Percentiles rank a stretch among this genome's conserved stretches.
Evolutionary conservation across 176 grass and related monocot genomes (phyloP).

Genomic region (Elymus sibiricus): DNA sequence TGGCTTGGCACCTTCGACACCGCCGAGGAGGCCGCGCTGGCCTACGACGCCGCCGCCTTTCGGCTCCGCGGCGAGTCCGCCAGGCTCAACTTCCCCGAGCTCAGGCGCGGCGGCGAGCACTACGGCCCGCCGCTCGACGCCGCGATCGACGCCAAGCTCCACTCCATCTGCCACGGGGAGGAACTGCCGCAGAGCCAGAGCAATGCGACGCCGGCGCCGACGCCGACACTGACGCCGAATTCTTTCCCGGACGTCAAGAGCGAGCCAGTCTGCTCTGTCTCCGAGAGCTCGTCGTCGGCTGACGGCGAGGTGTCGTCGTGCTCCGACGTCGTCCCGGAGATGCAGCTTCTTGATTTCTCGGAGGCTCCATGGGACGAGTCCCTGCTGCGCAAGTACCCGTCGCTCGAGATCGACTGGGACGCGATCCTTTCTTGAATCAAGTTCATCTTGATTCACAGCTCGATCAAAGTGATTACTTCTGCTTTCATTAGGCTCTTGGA

Average conservation of each 20-base stretch:
- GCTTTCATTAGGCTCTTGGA: constrained; percentile 12
- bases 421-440: constrained; percentile 56
- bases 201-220: constrained; percentile 5
- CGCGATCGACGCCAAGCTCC: constrained; percentile 60
- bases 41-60: constrained; percentile 68
- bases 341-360: constrained; percentile 64
- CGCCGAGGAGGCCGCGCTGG: constrained; percentile 79
- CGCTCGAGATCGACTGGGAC: constrained; percentile 97
- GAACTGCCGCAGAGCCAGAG: constrained; percentile 23
- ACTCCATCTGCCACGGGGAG: constrained; percentile 43
- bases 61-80: constrained; percentile 58
- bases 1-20: constrained; percentile 98
- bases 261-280: constrained; percentile 36
- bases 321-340: constrained; percentile 44
- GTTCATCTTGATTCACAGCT: neutral
- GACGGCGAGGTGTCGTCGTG: constrained; percentile 56
- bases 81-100: constrained; percentile 72
- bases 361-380: constrained; percentile 90
- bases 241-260: constrained; percentile 36
- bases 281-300: constrained; percentile 32
- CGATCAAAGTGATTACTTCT: neutral
- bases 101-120: constrained; percentile 41
- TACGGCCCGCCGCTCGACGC: constrained; percentile 55
- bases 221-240: neutral
- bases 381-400: constrained; percentile 74